Evolutionary conservation across 192 early-diverging fungal genomes (phyloP).

Genomic region (Gryganskiella cystojenkinii): DNA sequence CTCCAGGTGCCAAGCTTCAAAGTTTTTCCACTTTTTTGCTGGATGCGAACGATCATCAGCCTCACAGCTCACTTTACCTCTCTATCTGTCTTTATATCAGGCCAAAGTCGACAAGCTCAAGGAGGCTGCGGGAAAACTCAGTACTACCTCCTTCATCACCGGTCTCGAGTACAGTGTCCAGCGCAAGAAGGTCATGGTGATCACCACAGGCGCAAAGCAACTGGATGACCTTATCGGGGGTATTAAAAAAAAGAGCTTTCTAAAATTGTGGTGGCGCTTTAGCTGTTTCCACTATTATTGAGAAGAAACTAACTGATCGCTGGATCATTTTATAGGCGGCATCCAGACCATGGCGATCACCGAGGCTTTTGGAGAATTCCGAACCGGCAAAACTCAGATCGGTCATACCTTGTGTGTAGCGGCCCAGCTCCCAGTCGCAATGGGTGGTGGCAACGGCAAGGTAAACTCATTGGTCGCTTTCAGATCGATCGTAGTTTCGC

Average conservation of each 20-base stretch:
- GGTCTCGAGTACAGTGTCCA: conserved; percentile 65
- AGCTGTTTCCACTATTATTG: background rate
- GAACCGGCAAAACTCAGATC: conserved; percentile 89
- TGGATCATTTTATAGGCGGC: conserved; percentile 64
- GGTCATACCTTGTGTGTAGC: conserved; percentile 83
- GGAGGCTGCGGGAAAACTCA: conserved; percentile 76
- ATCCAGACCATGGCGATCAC: conserved; percentile 86
- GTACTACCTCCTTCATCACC: conserved; percentile 74
- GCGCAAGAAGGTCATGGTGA: conserved; percentile 70
- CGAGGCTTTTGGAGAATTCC: conserved; percentile 89
- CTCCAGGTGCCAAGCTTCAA: background rate
- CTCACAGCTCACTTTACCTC: too few relatives aligned
- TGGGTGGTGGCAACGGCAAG: conserved; percentile 85
- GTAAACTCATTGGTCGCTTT: conserved; percentile 26
- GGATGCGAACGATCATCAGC: too few relatives aligned
- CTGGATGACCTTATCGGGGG: conserved; percentile 83
- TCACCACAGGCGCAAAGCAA: conserved; percentile 82
- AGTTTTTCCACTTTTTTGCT: too few relatives aligned
- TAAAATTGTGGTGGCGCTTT: background rate
- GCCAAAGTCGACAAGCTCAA: conserved; percentile 90
- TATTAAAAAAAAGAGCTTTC: background rate
- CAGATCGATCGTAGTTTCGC: conserved; percentile 4
- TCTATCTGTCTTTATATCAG: background rate
- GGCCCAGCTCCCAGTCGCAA: conserved; percentile 72
- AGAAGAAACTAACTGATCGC: background rate